Evolutionary conservation across 352 stramenopile genomes (phyloP), one percentile per base, ranked within the genome.

Genomic region (Globisporangium okanoganense): DNA sequence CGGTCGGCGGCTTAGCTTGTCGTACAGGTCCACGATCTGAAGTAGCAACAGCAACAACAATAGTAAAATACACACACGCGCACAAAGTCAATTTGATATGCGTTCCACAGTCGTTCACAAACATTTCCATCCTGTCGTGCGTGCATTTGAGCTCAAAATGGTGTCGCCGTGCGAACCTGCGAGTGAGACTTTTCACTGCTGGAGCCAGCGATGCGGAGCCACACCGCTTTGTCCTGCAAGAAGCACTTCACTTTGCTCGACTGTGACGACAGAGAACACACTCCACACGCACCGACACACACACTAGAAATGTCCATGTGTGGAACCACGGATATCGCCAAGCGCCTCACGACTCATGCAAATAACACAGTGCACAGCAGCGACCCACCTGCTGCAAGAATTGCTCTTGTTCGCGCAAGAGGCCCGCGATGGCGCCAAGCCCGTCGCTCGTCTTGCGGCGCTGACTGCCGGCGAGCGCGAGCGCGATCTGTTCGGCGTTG

Each of bases 401-500:
- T 41, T 73, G 54, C 40, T 80, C 78, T 60, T 92, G 82, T 56
- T 92, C 82, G 29, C 71, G 72, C 44, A 92, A 61, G 6, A 92
- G 67, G 52, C 76, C 65, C 43, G 78, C 78, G 22, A 85, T 75
- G 13, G 61, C 75, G 33, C 61, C 65, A 31, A 62, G 54, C 13
- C 56, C 50, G 50, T 64, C 58, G 8, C 49, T 58, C 20, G 18
- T 41, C 35, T 66, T 69, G 41, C 59, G 72, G 54, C 48, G 48
- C 12, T 69, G 75, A 27, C 66, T 78, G 53, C 75, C 68, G 16
- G 70, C 63, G 54, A 92, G 56, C 52, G 79, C 72, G 48, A 67
- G 61, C 41, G 83, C 79, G 53, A 90, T 88, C 52, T 83, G 83
- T 57, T 90, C 64, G 47, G 77, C 80, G 64, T 93, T 93, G 51